These are phyloP conservation scores for Spinacia oleracea DNA, from an alignment of 179 eudicot species.

Conservation along the genomic window DNA sequence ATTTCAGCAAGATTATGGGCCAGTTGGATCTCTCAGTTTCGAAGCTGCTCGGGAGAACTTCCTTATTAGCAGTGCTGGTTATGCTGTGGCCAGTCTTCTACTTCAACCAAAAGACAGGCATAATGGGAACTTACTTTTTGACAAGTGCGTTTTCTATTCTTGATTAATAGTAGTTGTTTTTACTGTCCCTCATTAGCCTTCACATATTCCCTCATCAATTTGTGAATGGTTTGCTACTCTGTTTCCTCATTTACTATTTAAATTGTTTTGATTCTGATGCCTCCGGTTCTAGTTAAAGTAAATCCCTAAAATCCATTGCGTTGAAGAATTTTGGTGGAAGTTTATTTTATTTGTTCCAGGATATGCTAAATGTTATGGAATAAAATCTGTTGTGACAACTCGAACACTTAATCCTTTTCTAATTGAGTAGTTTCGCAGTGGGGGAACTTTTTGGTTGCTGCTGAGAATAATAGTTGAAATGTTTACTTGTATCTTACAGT, in stretches of 20 bases:
- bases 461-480: neutral
- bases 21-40: slow-evolving; percentile 88
- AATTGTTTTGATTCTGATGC: neutral
- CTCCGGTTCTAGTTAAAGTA: neutral
- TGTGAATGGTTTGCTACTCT: neutral
- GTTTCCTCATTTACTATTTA: neutral
- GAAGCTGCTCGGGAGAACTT: slow-evolving; percentile 97
- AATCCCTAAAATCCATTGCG: neutral
- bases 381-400: neutral
- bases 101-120: slow-evolving; percentile 99
- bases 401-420: neutral
- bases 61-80: slow-evolving; percentile 96
- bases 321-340: neutral
- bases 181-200: neutral
- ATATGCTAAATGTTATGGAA: neutral
- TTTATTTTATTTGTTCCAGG: neutral
- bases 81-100: slow-evolving; percentile 98
- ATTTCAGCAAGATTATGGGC: slow-evolving; percentile 96
- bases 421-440: neutral
- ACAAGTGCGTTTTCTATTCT: slow-evolving; percentile 54
- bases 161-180: neutral
- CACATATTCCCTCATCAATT: neutral
- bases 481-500: neutral
- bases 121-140: slow-evolving; percentile 96
- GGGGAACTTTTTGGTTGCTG: neutral